A percentile compares a stretch with the other conserved stretches of the same genome.
Evolutionary conservation across 345 rosid genomes (phyloP).

Genomic region (Linum lewisii): DNA sequence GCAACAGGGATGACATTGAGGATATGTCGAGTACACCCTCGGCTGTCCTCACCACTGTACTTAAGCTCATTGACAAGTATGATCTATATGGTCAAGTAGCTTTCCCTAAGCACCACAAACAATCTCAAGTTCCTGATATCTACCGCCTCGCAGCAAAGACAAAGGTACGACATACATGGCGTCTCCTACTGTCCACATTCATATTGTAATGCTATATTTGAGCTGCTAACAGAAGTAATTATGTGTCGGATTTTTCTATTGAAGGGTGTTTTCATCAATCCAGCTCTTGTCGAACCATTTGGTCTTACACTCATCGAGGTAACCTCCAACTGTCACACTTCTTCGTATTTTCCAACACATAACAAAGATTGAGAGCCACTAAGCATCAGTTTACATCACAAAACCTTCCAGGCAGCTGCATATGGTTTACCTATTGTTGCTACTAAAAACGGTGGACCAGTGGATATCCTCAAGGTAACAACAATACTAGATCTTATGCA

Average conservation of each 20-base stretch:
- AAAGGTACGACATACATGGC: slow-evolving; percentile 29
- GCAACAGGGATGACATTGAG: slow-evolving; percentile 59
- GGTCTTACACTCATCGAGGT: slow-evolving; percentile 70
- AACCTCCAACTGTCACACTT: slow-evolving; percentile 7
- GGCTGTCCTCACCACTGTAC: slow-evolving; percentile 42
- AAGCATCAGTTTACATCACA: background rate
- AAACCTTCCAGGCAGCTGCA: slow-evolving; percentile 49
- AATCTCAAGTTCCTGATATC: slow-evolving; percentile 58
- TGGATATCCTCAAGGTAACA: slow-evolving; percentile 51
- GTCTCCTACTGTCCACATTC: background rate
- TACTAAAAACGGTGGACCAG: slow-evolving; percentile 65
- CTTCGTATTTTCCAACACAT: background rate
- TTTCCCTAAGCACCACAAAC: slow-evolving; percentile 68
- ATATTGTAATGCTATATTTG: slow-evolving; percentile 11
- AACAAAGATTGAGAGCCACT: background rate
- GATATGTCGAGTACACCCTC: slow-evolving; percentile 53
- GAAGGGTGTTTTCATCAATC: slow-evolving; percentile 69
- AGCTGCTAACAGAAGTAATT: slow-evolving; percentile 20
- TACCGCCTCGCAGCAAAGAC: slow-evolving; percentile 67
- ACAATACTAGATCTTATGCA: background rate
- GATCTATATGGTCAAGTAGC: slow-evolving; percentile 67
- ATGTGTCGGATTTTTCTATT: slow-evolving; percentile 22
- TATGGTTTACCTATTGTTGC: slow-evolving; percentile 65
- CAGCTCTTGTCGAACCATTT: slow-evolving; percentile 67
- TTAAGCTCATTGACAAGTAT: slow-evolving; percentile 58